Evolutionary conservation across 352 stramenopile species (phyloP).

Genomic region (Globisporangium abappressorium): DNA sequence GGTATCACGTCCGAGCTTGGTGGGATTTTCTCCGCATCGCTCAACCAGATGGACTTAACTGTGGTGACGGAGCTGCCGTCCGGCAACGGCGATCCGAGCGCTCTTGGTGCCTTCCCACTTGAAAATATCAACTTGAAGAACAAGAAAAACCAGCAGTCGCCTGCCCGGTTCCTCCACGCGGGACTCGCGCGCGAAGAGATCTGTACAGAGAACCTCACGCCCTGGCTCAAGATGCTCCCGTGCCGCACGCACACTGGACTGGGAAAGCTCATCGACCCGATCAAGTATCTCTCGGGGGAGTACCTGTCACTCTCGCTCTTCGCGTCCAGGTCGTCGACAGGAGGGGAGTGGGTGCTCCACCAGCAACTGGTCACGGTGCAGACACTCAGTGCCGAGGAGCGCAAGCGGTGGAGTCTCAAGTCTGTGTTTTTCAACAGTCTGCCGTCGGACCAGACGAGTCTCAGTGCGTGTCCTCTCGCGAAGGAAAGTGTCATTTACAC

Average conservation of each 20-base stretch:
- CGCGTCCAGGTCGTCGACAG: slow-evolving; percentile 19
- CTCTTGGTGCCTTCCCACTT: slow-evolving; percentile 21
- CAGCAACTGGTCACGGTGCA: slow-evolving; percentile 68
- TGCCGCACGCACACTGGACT: slow-evolving; percentile 65
- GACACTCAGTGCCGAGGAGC: slow-evolving; percentile 22
- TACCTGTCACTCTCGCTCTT: slow-evolving; percentile 64
- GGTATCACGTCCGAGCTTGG: slow-evolving; percentile 73
- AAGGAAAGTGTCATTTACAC: slow-evolving; percentile 35
- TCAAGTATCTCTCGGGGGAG: slow-evolving; percentile 66
- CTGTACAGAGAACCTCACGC: slow-evolving; percentile 87
- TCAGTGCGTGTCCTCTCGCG: slow-evolving; percentile 42
- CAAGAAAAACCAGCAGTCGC: background rate
- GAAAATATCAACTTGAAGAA: background rate
- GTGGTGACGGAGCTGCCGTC: slow-evolving; percentile 27
- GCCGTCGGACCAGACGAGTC: slow-evolving; percentile 6
- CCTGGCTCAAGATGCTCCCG: slow-evolving; percentile 87
- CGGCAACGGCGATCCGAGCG: slow-evolving; percentile 10
- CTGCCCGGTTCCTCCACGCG: slow-evolving; percentile 45
- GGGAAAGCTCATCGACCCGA: slow-evolving; percentile 68
- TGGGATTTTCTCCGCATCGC: slow-evolving; percentile 79
- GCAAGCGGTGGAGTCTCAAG: slow-evolving; percentile 33
- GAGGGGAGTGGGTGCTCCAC: slow-evolving; percentile 33
- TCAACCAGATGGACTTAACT: slow-evolving; percentile 74
- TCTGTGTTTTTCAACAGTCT: slow-evolving; percentile 42
- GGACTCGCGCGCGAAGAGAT: slow-evolving; percentile 76